A percentile compares a stretch with the other conserved stretches of the same genome.
Conservation (phyloP, 257 asterid genomes). For the Solanum chiquidenum region DNA sequence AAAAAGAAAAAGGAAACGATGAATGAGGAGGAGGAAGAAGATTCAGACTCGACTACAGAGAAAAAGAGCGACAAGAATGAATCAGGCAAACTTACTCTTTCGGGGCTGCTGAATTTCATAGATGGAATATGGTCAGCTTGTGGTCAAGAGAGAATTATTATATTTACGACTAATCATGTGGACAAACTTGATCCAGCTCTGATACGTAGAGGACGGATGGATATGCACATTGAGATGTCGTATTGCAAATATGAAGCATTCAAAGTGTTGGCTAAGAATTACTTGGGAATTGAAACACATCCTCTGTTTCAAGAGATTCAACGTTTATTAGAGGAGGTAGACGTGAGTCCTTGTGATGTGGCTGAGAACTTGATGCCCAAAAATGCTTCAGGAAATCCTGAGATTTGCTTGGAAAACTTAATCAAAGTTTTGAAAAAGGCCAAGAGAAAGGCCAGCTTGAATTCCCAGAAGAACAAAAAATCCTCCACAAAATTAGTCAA, state of each 20-base stretch:
- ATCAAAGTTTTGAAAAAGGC: background rate
- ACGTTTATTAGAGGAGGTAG: background rate
- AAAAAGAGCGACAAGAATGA: background rate
- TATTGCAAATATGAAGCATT: background rate
- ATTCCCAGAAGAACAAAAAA: background rate
- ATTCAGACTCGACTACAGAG: background rate
- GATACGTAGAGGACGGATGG: background rate
- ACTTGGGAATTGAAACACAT: background rate
- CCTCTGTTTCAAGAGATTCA: background rate
- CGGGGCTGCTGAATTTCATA: background rate
- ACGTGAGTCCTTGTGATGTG: background rate
- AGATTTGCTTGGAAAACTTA: background rate
- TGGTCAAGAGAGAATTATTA: background rate
- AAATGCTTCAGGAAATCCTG: background rate
- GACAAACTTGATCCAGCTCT: background rate
- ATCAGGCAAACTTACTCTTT: background rate
- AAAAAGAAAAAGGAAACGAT: background rate
- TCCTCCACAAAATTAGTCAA: background rate
- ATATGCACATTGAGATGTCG: background rate
- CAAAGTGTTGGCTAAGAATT: background rate
- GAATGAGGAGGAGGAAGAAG: background rate
- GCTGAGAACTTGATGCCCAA: conserved; percentile 1
- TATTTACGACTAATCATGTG: background rate
- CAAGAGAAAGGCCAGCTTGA: background rate
- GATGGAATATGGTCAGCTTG: conserved; percentile 3